Base-by-base conservation (phyloP, 176 grass and related monocot genomes). In the Pharus latifolius region DNA sequence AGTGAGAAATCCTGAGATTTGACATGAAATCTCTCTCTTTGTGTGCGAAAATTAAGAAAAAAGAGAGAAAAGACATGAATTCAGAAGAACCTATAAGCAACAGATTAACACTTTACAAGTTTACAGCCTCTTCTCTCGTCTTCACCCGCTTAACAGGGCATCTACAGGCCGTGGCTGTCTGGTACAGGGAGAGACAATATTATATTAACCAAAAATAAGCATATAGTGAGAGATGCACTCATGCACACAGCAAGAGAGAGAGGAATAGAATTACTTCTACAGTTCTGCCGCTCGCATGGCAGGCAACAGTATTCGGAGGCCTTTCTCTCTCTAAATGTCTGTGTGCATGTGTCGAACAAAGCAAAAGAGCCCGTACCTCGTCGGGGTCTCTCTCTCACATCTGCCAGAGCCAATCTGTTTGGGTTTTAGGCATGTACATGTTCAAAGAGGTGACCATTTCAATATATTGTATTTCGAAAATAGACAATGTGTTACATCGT, bases 231-330 rank as follows among this genome's bases (percentile, higher is more conserved):
- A 28, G 54, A n/a, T n/a, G n/a, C n/a, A n/a, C n/a, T n/a, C n/a
- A n/a, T 14, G 24, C 46, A n/a, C 49, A 59, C 60, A 60, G 34
- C 16, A 15, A 61, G 41, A 73, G 66, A 52, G 28, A 55, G 65
- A 54, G 35, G 65, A 55, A 78, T 16, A 33, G 17, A 32, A 49
- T 76, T 78, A 70, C 66, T 66, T 49, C 37, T 63, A 65, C 65
- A 65, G 67, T 40, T n/a, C 2, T 48, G 71, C 69, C 78, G 57
- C 78, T 66, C 40, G 60, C 24, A 60, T 41, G 26, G 63, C 69
- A 61, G 33, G 45, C 56, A 30, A 63, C 37, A 54, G 65, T 47
- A 80, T 72, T 10, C n/a, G 28, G 74, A 56, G 49, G 55, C 67
- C 77, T 81, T 43, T 73, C 57, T 56, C 68, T 66, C 74, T 72